Evolutionary conservation across 352 stramenopile species (phyloP).

Genomic region (Plasmopara halstedii): DNA sequence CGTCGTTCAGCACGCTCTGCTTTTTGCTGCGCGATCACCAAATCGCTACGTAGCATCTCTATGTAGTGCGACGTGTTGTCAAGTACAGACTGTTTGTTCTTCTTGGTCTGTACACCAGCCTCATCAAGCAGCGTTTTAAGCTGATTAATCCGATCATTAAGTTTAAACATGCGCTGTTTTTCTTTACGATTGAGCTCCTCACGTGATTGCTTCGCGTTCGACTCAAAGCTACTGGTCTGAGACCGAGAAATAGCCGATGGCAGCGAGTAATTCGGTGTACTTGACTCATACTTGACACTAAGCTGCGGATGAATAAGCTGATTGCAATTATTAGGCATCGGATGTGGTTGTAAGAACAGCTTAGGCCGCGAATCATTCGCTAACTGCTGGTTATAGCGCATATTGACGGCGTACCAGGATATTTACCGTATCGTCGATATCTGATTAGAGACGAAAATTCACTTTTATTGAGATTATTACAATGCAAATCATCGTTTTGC

Average conservation of each 20-base stretch:
- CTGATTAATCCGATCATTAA: slow-evolving; percentile 78
- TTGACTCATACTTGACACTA: slow-evolving; percentile 32
- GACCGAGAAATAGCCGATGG: slow-evolving; percentile 38
- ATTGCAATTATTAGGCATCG: slow-evolving; percentile 12
- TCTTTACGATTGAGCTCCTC: slow-evolving; percentile 81
- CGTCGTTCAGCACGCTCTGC: slow-evolving; percentile 29
- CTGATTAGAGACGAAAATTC: no score
- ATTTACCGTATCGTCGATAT: no score
- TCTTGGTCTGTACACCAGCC: slow-evolving; percentile 54
- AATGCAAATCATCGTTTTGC: no score
- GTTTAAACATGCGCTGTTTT: slow-evolving; percentile 87
- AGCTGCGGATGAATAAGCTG: slow-evolving; percentile 29
- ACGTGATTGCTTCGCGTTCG: slow-evolving; percentile 34
- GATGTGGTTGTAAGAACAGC: slow-evolving; percentile 14
- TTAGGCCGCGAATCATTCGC: slow-evolving; percentile 33
- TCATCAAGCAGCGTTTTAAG: slow-evolving; percentile 51
- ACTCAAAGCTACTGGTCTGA: slow-evolving; percentile 1
- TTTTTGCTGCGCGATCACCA: slow-evolving; percentile 45
- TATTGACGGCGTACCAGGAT: no score
- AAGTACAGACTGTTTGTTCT: slow-evolving; percentile 65
- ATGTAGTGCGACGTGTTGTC: slow-evolving; percentile 62
- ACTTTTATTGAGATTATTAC: no score
- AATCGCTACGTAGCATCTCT: slow-evolving; percentile 40
- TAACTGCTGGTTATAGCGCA: slow-evolving; percentile 17
- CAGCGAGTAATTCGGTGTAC: slow-evolving; percentile 29